Percentiles rank a stretch among this genome's conserved stretches.
Evolutionary conservation across 805 yeast species (phyloP).

Genomic region (Candida maesae): DNA sequence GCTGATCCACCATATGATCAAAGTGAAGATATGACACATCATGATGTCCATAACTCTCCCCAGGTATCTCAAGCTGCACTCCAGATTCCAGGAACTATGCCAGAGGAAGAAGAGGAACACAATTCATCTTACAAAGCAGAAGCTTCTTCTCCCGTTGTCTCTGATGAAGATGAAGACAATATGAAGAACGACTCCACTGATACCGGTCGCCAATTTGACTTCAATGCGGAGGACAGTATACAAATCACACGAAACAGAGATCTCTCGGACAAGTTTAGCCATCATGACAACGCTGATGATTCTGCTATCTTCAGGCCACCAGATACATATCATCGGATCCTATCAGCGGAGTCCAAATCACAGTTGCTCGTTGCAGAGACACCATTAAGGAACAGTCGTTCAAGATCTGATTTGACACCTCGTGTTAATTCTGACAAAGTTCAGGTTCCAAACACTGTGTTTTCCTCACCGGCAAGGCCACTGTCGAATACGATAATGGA

Average conservation of each 20-base stretch:
- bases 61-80: constrained; percentile 17
- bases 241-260: constrained; percentile 12
- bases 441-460: neutral
- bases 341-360: constrained; percentile 1
- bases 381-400: constrained; percentile 6
- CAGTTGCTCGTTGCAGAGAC: constrained; percentile 7
- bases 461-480: neutral
- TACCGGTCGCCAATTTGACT: constrained; percentile 3
- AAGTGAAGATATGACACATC: neutral
- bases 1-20: constrained; percentile 2
- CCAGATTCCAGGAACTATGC: constrained; percentile 26
- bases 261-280: neutral
- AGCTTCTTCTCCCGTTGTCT: constrained; percentile 20
- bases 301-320: constrained; percentile 2
- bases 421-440: too few species aligned
- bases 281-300: constrained; percentile 6
- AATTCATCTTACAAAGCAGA: neutral
- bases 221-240: constrained; percentile 23
- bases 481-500: neutral
- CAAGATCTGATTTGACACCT: neutral
- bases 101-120: constrained; percentile 11
- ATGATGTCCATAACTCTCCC: neutral
- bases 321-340: neutral
- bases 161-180: constrained; percentile 24
- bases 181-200: constrained; percentile 8